Evolutionary conservation across 176 grass and related monocot genomes (phyloP).

Genomic region (Oryza longistaminata): DNA sequence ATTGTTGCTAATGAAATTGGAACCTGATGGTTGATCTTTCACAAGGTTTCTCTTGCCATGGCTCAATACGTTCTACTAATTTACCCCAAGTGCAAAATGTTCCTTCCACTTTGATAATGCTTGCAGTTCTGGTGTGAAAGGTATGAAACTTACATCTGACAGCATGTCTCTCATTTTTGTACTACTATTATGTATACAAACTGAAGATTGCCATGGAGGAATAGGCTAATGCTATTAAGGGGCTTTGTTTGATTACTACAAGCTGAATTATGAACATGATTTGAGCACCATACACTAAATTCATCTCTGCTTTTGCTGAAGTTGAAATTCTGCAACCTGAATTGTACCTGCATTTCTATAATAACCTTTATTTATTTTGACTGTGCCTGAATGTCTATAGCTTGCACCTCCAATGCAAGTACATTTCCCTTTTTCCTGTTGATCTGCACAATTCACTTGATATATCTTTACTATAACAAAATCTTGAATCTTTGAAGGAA

Average conservation of each 20-base stretch:
- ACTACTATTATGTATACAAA: too few relatives aligned
- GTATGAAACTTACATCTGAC: too few relatives aligned
- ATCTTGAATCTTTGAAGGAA: constrained; percentile 44
- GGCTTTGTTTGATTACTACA: background rate
- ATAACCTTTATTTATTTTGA: background rate
- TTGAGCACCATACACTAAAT: background rate
- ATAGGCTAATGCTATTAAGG: background rate
- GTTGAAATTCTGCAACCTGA: background rate
- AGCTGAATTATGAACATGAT: background rate
- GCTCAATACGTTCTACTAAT: too few relatives aligned
- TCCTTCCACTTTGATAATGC: too few relatives aligned
- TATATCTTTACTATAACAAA: background rate
- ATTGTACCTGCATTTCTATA: background rate
- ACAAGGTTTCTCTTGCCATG: too few relatives aligned
- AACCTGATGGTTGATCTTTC: too few relatives aligned
- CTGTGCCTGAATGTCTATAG: background rate
- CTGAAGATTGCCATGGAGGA: background rate
- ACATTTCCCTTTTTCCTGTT: background rate
- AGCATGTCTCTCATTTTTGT: too few relatives aligned
- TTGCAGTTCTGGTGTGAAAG: too few relatives aligned
- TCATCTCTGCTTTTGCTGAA: background rate
- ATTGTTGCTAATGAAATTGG: too few relatives aligned
- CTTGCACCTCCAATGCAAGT: background rate
- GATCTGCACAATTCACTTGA: background rate
- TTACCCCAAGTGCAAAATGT: too few relatives aligned